Conservation (phyloP, 2,329 filamentous ascomycete genomes). For the Drechslerella dactyloides region DNA sequence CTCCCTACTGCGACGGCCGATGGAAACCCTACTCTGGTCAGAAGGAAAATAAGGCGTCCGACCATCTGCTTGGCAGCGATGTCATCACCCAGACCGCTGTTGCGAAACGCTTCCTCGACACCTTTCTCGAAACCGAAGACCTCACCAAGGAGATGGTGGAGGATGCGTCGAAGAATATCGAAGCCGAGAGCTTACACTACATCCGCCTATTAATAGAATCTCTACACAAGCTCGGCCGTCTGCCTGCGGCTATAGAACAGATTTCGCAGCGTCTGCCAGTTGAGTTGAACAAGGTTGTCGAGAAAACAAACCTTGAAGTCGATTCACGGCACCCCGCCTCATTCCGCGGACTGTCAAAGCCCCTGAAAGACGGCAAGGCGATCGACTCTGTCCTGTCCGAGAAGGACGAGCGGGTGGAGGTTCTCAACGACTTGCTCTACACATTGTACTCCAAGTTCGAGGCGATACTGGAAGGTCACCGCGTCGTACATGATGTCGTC, state of each 20-base stretch:
- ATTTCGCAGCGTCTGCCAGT: constrained; percentile 93
- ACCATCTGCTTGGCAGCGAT: constrained; percentile 33
- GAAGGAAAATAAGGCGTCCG: constrained; percentile 51
- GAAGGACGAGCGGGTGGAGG: constrained; percentile 78
- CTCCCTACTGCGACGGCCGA: constrained; percentile 92
- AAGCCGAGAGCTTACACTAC: constrained; percentile 94
- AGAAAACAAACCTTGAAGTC: constrained; percentile 92
- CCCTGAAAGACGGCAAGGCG: constrained; percentile 60
- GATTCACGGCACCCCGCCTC: constrained; percentile 90
- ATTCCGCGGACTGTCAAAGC: constrained; percentile 55
- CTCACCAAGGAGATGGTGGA: constrained; percentile 72
- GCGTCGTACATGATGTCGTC: constrained; percentile 90
- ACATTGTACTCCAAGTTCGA: constrained; percentile 96
- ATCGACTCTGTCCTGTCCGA: constrained; percentile 71
- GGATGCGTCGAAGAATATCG: constrained; percentile 86
- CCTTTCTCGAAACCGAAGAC: constrained; percentile 68
- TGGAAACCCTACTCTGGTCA: constrained; percentile 75
- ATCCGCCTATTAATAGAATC: constrained; percentile 85
- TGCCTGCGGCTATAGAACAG: constrained; percentile 84
- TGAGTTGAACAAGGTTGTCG: constrained; percentile 90
- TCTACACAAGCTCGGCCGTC: constrained; percentile 82
- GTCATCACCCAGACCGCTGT: constrained; percentile 30
- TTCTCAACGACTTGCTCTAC: constrained; percentile 89
- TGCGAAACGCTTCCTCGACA: constrained; percentile 63
- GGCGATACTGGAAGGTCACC: constrained; percentile 92